Conservation (phyloP, 192 early-diverging fungal species). For the Entomortierella beljakovae region DNA sequence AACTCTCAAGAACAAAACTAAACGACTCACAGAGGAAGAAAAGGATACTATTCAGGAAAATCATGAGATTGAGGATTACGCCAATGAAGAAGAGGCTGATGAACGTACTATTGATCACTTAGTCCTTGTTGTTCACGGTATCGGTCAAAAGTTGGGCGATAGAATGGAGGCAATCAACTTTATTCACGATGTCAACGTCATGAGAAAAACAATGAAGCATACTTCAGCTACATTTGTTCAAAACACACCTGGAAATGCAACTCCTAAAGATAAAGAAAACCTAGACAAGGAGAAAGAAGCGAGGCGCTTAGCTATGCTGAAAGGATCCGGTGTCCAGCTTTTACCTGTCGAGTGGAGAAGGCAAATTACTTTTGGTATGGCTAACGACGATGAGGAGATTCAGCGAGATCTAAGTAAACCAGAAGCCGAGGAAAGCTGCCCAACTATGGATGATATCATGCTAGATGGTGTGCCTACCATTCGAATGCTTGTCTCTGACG, state of each 20-base stretch:
- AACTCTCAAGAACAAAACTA: conserved; percentile 48
- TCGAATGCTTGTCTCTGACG: conserved; percentile 83
- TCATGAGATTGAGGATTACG: conserved; percentile 60
- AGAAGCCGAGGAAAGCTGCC: conserved; percentile 65
- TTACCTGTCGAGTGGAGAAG: conserved; percentile 89
- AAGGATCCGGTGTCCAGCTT: conserved; percentile 74
- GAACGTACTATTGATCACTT: conserved; percentile 82
- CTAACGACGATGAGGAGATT: conserved; percentile 62
- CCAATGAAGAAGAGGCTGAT: conserved; percentile 65
- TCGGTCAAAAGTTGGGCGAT: conserved; percentile 87
- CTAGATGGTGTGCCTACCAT: conserved; percentile 86
- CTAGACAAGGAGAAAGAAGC: conserved; percentile 23
- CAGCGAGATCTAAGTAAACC: conserved; percentile 68
- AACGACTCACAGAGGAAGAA: conserved; percentile 38
- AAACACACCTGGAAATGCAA: conserved; percentile 25
- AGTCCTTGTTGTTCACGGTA: conserved; percentile 87
- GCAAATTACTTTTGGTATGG: conserved; percentile 81
- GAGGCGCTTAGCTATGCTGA: conserved; percentile 13
- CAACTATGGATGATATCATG: conserved; percentile 81
- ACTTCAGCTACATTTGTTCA: conserved; percentile 47
- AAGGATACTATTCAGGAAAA: conserved; percentile 59
- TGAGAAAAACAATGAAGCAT: conserved; percentile 75
- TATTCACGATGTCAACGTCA: conserved; percentile 75
- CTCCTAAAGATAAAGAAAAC: conserved; percentile 14
- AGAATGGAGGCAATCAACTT: conserved; percentile 75